These are phyloP conservation scores for Boletellus sp. DNA, from an alignment of 1,284 basidiomycete genomes.

Conservation along the genomic window DNA sequence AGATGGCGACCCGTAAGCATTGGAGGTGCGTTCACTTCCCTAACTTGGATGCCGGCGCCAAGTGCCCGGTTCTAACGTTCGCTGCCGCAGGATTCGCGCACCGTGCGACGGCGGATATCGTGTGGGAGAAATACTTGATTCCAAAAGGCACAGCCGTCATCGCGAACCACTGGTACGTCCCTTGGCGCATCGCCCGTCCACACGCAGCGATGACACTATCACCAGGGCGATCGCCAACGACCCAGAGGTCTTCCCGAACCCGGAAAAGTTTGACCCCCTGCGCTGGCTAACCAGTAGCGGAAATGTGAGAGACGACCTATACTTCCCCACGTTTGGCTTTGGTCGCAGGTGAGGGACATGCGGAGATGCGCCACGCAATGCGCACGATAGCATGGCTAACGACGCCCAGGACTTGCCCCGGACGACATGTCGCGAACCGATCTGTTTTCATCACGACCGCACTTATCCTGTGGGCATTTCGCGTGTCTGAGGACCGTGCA, in stretches of 20 bases:
- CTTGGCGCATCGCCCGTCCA: not conserved
- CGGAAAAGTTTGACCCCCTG: constrained; percentile 54
- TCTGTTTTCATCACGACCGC: constrained; percentile 26
- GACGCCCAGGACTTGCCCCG: constrained; percentile 22
- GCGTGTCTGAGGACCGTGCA: constrained; percentile 17
- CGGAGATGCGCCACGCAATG: too few species aligned
- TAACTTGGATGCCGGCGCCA: not conserved
- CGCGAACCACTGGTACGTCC: constrained; percentile 52
- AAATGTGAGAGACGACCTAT: constrained; percentile 46
- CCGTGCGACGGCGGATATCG: constrained; percentile 54
- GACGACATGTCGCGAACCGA: constrained; percentile 25
- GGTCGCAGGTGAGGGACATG: constrained; percentile 43
- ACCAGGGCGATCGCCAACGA: constrained; percentile 51
- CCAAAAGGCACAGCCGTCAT: constrained; percentile 54
- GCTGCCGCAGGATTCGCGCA: constrained; percentile 47
- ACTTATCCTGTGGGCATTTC: constrained; percentile 28
- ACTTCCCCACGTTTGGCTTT: constrained; percentile 56
- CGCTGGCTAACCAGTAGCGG: constrained; percentile 55
- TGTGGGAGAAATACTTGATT: constrained; percentile 48
- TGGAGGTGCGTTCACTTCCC: too few species aligned
- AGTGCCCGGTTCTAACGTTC: not conserved
- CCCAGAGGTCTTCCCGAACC: constrained; percentile 54
- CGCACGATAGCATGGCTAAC: too few species aligned
- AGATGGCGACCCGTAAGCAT: constrained; percentile 53
- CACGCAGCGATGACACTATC: not conserved